Conservation (phyloP, 331 rosid species). For the Phaseolus coccineus region DNA sequence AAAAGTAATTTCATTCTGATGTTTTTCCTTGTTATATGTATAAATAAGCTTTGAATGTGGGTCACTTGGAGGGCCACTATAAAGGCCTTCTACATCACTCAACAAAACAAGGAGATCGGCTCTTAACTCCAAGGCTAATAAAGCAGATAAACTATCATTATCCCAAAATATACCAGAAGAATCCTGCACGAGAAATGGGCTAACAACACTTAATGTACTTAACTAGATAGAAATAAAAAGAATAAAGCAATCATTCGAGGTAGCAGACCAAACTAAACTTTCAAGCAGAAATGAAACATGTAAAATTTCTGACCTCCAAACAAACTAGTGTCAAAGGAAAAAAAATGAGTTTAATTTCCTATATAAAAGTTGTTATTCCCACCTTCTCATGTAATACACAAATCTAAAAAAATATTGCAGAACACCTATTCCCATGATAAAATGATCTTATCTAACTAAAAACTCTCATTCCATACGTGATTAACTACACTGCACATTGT, state of each 20-base stretch:
- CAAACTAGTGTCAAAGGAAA: not conserved
- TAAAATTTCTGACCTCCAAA: not conserved
- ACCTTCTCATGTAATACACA: not conserved
- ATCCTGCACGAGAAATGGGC: slow-evolving; percentile 63
- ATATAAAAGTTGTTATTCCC: not conserved
- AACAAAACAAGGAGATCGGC: slow-evolving; percentile 96
- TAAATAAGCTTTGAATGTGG: slow-evolving; percentile 88
- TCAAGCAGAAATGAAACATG: slow-evolving; percentile 10
- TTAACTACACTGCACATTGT: not conserved
- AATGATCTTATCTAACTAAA: not conserved
- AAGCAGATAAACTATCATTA: slow-evolving; percentile 98
- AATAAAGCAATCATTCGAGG: slow-evolving; percentile 12
- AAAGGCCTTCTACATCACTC: slow-evolving; percentile 98
- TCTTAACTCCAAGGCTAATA: slow-evolving; percentile 92
- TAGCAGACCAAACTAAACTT: slow-evolving; percentile 20
- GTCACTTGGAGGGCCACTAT: slow-evolving; percentile 98
- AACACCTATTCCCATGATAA: not conserved
- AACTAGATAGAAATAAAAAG: not conserved
- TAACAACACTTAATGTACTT: not conserved
- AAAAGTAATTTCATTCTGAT: slow-evolving; percentile 91
- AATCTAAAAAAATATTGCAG: not conserved
- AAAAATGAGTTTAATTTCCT: not conserved
- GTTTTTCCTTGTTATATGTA: slow-evolving; percentile 90
- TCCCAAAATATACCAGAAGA: slow-evolving; percentile 99
- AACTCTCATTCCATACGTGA: not conserved